Evolutionary conservation across 176 grass and related monocot species (phyloP), one percentile per base, ranked within the genome.

Genomic region (Cenchrus fungigraminus): DNA sequence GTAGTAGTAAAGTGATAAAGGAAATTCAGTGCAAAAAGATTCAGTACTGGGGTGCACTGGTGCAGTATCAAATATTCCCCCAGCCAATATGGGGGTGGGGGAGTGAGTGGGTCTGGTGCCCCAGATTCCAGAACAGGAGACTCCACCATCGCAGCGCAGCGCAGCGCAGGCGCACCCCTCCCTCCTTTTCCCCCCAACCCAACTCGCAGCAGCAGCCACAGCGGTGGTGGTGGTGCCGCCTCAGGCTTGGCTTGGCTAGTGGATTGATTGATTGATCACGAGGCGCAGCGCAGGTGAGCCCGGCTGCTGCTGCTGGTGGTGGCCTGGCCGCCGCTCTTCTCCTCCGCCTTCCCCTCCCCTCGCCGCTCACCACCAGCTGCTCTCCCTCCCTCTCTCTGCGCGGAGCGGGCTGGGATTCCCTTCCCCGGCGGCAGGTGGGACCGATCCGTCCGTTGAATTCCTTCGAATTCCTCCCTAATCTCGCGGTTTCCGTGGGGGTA

Each of bases 61-160:
- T 55, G 72, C 72, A 74, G 72, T 34, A 74, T 47, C 49, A 76
- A 84, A 84, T 56, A 84, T 43, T 51, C 49, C 52, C 73, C 40
- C 49, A 53, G 50, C 72, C 71, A 58, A 46, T 45, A 4, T 81
- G 34, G 40, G 34, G 44, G 28, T 20, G 45, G 11, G 61, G 49
- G 9, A 43, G 61, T 11, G 57, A 43, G 61, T 11, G 57, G 45
- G 6, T 34, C 59, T 66, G 72, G 72, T 76, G 82, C 62, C 82
- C 82, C 62, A 67, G 61, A 77, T 58, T 84, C 73, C 82, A 68
- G 73, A 84, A 84, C 82, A 77, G 72, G 52, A 42, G 16, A 19
- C 32, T 25, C 44, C 50, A 62, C 31, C 78, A 63, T 62, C 88
- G 62, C 66, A 32, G 8, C 79, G 3, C 66, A 32, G 8, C 79